These are phyloP conservation scores for Stephanodiscus triporus DNA, from an alignment of 108 stramenopile species.

Conservation along the genomic window DNA sequence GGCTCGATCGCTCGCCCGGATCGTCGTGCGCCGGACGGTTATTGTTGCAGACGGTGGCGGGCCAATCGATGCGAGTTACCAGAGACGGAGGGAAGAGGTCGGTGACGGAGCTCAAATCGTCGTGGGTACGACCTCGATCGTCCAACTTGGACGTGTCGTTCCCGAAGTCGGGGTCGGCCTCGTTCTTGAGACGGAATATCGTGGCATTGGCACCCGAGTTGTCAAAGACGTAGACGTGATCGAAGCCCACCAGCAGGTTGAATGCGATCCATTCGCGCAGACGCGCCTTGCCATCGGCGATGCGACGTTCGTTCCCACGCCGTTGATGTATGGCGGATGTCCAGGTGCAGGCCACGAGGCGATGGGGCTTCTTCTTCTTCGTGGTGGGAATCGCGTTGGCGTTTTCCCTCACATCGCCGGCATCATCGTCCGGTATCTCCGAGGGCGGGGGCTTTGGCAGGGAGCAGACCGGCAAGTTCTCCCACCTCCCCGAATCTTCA, in stretches of 20 bases:
- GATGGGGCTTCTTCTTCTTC: constrained; percentile 35
- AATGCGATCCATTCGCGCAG: constrained; percentile 53
- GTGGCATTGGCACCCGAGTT: constrained; percentile 58
- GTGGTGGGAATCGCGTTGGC: constrained; percentile 2
- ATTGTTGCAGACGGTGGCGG: constrained; percentile 56
- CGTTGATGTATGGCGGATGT: constrained; percentile 63
- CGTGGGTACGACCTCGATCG: constrained; percentile 10
- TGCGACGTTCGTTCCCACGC: constrained; percentile 61
- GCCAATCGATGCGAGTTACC: constrained; percentile 59
- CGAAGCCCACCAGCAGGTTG: constrained; percentile 45
- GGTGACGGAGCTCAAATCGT: constrained; percentile 51
- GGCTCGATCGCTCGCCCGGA: constrained; percentile 53
- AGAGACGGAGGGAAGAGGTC: constrained; percentile 62
- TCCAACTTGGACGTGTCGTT: background rate
- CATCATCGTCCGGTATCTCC: background rate
- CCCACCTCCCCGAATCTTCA: constrained; percentile 54
- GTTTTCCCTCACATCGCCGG: too few relatives aligned
- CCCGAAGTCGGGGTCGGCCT: constrained; percentile 27
- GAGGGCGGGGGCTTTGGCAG: constrained; percentile 4
- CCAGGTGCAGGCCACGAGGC: constrained; percentile 76
- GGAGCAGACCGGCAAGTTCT: constrained; percentile 52
- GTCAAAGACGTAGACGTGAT: constrained; percentile 49
- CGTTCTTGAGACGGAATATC: constrained; percentile 53
- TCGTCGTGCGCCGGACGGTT: constrained; percentile 55
- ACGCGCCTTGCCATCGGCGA: constrained; percentile 44